Evolutionary conservation across 2,329 filamentous ascomycete species (phyloP), one percentile per base, ranked within the genome.

Genomic region (Aspergillus oerlinghausenensis): DNA sequence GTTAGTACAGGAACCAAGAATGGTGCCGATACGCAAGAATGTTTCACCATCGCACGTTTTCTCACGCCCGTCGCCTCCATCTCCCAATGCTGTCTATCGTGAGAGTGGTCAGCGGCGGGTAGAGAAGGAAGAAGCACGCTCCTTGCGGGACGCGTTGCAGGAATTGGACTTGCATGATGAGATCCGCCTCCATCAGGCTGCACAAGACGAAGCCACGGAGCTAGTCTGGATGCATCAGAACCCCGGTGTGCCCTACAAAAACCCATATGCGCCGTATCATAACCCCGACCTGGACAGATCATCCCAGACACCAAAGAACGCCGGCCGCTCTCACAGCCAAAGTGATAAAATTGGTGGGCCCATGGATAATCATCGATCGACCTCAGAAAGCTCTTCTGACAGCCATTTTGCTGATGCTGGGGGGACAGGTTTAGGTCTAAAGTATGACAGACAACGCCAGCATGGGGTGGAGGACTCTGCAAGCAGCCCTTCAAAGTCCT

Each of bases 171-270:
- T 84, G 23, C 73, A 82, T 25, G 79, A 83, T 47, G 84, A 87
- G 52, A 57, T 67, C 23, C 76, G 75, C 52, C 65, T 87, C 25
- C 82, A 84, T 62, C 69, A 75, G 28, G 81, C 81, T 10, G 85
- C 85, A 14, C 82, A 84, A 63, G 80, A 85, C 52, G 85, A 88
- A 67, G 85, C 85, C 11, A 82, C 82, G 0, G 82, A 86, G 62
- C 73, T 87, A 38, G 84, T 88, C n/a, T 84, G 81, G 79, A 82
- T 82, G 66, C 84, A 87, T 67, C 79, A 79, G 61, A 81, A 84
- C 61, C 80, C 82, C 11, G 76, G 78, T 6, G 72, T 79, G 28
- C 73, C 78, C 1, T 76, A 73, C 48, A 76, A 75, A 51, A 80
- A 80, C 58, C 78, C 81, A 17, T 73, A 79, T 61, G 76, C 74